Conservation (phyloP, 148 eudicot genomes). For the Camellia granthamiana region DNA sequence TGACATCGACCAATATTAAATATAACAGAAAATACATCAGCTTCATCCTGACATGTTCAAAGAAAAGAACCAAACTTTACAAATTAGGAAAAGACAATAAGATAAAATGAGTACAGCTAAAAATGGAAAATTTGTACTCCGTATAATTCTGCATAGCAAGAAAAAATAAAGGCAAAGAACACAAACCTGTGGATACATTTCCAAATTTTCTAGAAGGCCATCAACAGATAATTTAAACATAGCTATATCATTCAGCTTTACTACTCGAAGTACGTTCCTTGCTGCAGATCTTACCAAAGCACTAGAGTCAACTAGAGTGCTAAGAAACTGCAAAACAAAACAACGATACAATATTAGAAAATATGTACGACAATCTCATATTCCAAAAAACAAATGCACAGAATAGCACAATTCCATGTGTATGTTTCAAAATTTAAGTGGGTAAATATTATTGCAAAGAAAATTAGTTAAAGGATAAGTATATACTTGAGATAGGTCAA, state of each 20-base stretch:
- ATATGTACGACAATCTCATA: background rate
- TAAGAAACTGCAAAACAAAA: slow-evolving; percentile 57
- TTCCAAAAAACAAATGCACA: background rate
- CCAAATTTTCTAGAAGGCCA: slow-evolving; percentile 59
- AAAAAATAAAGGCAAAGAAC: slow-evolving; percentile 26
- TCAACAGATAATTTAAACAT: slow-evolving; percentile 49
- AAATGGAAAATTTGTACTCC: background rate
- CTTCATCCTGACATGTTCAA: slow-evolving; percentile 68
- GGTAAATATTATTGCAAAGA: background rate
- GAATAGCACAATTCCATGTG: background rate
- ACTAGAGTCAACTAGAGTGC: slow-evolving; percentile 53
- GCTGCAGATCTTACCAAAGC: slow-evolving; percentile 55
- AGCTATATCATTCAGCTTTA: slow-evolving; percentile 39
- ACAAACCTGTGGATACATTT: slow-evolving; percentile 65
- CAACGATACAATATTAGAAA: background rate
- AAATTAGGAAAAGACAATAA: background rate
- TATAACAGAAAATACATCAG: slow-evolving; percentile 45
- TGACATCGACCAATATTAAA: slow-evolving; percentile 57
- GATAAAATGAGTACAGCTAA: background rate
- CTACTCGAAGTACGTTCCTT: slow-evolving; percentile 47
- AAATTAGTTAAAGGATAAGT: background rate
- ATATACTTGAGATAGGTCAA: slow-evolving; percentile 3
- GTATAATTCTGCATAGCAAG: background rate
- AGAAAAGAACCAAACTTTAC: slow-evolving; percentile 14
- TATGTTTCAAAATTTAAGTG: background rate